Conservation (phyloP, 345 rosid genomes). For the Capsella bursapastoris region DNA sequence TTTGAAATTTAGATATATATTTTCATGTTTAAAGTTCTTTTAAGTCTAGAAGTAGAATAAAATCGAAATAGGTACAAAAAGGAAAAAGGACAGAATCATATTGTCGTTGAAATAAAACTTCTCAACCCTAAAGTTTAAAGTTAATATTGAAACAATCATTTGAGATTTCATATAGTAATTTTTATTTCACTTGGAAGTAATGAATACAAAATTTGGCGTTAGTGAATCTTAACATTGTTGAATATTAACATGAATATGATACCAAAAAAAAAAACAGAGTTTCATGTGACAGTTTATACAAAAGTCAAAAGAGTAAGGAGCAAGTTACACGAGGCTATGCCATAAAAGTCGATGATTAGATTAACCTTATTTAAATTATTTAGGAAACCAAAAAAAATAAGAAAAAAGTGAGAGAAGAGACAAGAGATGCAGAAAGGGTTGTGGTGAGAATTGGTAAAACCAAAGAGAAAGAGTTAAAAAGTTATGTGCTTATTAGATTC, state of each 20-base stretch:
- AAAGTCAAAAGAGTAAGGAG: slow-evolving; percentile 17
- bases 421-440: slow-evolving; percentile 35
- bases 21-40: background rate
- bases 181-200: background rate
- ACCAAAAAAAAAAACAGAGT: background rate
- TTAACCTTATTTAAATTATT: slow-evolving; percentile 1
- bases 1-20: slow-evolving; percentile 2
- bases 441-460: slow-evolving; percentile 35
- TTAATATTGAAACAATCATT: background rate
- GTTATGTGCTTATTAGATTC: slow-evolving; percentile 1
- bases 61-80: background rate
- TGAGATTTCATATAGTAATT: slow-evolving; percentile 2
- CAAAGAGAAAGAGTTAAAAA: slow-evolving; percentile 36
- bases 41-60: background rate
- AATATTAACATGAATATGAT: background rate
- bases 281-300: background rate
- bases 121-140: background rate
- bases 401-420: slow-evolving; percentile 17
- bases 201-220: background rate
- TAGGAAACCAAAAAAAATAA: background rate
- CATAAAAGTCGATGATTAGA: background rate
- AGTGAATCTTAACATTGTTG: background rate
- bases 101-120: background rate
- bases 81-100: background rate
- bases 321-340: slow-evolving; percentile 25